A percentile compares a stretch with the other conserved stretches of the same genome.
These are phyloP conservation scores for Ustilago shanxiensis DNA, from an alignment of 1,284 basidiomycete species.

Conservation along the genomic window DNA sequence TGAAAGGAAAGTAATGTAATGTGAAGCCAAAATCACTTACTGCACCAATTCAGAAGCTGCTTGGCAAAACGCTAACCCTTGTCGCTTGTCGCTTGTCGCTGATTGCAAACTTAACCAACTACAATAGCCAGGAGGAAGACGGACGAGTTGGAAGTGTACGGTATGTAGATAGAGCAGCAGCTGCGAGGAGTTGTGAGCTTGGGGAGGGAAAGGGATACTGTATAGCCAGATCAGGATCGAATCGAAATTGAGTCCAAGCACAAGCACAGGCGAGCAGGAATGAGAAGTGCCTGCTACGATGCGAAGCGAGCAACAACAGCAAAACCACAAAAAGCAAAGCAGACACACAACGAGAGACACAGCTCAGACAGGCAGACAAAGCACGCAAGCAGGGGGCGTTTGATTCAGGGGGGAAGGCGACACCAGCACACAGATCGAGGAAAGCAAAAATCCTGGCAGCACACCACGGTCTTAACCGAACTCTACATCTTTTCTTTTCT, in stretches of 20 bases:
- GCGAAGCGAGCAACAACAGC: background rate
- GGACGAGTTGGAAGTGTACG: background rate
- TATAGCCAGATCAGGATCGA: background rate
- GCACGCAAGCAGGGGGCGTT: background rate
- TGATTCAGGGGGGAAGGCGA: slow-evolving; percentile 1
- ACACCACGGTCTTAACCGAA: background rate
- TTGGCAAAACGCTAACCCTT: background rate
- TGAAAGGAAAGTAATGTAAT: too few species aligned
- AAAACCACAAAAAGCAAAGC: too few species aligned
- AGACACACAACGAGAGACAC: background rate
- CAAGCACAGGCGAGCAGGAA: slow-evolving; percentile 12
- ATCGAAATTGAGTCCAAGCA: slow-evolving; percentile 2
- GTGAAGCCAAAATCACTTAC: background rate
- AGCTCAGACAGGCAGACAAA: too few species aligned
- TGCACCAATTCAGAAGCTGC: too few species aligned
- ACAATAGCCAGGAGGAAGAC: too few species aligned
- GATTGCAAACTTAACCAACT: background rate
- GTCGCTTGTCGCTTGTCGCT: too few species aligned
- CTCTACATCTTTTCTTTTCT: too few species aligned
- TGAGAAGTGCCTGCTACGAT: background rate
- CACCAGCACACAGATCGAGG: background rate
- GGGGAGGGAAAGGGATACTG: background rate
- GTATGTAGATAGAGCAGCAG: background rate
- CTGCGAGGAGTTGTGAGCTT: too few species aligned
- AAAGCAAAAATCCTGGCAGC: background rate